Evolutionary conservation across 345 rosid species (phyloP).

Genomic region (Diplotaxis tenuifolia): DNA sequence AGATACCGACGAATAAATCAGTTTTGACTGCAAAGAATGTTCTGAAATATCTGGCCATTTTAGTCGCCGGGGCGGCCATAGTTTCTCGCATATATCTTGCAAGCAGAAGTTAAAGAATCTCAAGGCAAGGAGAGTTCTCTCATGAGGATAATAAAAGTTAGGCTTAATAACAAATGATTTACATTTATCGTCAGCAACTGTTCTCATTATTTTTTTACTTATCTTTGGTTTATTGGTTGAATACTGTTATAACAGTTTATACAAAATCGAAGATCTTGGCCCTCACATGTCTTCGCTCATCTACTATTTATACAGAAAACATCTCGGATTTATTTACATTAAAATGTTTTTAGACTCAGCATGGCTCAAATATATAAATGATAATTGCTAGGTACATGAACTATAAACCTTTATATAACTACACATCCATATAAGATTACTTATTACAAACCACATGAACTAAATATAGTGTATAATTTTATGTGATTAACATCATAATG

Average conservation of each 20-base stretch:
- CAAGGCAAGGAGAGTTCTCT: slow-evolving; percentile 14
- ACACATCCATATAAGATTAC: neutral
- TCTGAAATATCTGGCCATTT: slow-evolving; percentile 50
- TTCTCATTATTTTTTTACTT: neutral
- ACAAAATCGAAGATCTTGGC: neutral
- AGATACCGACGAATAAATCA: slow-evolving; percentile 51
- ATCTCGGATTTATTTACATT: neutral
- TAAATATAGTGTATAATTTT: too few species aligned
- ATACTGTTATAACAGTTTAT: slow-evolving; percentile 3
- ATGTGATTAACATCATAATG: too few species aligned
- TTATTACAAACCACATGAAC: neutral
- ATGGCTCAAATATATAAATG: neutral
- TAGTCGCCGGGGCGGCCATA: slow-evolving; percentile 60
- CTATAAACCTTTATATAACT: too few species aligned
- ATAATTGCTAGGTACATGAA: neutral
- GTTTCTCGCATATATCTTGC: slow-evolving; percentile 54
- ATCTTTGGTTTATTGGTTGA: neutral
- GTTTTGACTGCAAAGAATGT: slow-evolving; percentile 42
- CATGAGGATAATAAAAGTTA: slow-evolving; percentile 9
- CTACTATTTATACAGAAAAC: neutral
- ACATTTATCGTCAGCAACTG: slow-evolving; percentile 9
- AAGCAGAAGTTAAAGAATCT: slow-evolving; percentile 42
- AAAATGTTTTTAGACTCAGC: neutral
- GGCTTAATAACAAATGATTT: slow-evolving; percentile 10
- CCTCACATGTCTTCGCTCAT: neutral